A percentile compares a stretch with the other conserved stretches of the same genome.
These are phyloP conservation scores for Penicillium desertorum DNA, from an alignment of 495 filamentous ascomycete species.

Conservation along the genomic window DNA sequence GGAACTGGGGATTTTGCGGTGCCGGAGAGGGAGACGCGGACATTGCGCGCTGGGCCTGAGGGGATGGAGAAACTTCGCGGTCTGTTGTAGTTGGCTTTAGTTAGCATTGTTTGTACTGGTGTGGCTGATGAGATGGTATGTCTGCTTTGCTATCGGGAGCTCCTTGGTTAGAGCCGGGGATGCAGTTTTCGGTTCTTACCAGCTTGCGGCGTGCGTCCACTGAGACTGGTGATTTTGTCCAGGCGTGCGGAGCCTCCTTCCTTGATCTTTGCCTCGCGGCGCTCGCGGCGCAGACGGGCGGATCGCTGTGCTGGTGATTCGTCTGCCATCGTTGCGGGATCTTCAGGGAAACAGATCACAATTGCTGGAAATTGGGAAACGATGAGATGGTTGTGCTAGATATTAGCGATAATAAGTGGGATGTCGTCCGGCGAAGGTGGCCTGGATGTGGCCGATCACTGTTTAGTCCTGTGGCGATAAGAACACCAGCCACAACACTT, in stretches of 20 bases:
- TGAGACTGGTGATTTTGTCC: constrained; percentile 78
- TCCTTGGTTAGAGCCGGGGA: background rate
- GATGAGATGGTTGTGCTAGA: background rate
- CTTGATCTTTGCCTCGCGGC: constrained; percentile 85
- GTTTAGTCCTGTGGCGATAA: constrained; percentile 20
- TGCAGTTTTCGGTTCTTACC: constrained; percentile 25
- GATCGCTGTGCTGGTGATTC: constrained; percentile 64
- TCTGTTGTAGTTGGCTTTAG: constrained; percentile 20
- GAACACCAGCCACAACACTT: constrained; percentile 5
- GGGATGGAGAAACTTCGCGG: constrained; percentile 34
- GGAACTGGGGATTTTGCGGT: constrained; percentile 28
- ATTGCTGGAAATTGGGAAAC: background rate
- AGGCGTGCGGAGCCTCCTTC: constrained; percentile 76
- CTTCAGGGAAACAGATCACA: background rate
- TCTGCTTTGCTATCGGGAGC: background rate
- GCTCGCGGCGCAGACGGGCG: constrained; percentile 82
- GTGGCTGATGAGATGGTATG: background rate
- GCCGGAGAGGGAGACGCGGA: constrained; percentile 35
- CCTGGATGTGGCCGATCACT: constrained; percentile 6
- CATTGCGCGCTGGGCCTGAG: constrained; percentile 27
- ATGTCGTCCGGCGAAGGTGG: constrained; percentile 4
- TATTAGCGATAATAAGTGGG: background rate
- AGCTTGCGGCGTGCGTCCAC: constrained; percentile 58
- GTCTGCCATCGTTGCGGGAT: constrained; percentile 34
- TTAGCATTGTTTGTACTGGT: constrained; percentile 17